Base-by-base conservation (phyloP, 2,329 filamentous ascomycete species). In the Xylaria sp. region DNA sequence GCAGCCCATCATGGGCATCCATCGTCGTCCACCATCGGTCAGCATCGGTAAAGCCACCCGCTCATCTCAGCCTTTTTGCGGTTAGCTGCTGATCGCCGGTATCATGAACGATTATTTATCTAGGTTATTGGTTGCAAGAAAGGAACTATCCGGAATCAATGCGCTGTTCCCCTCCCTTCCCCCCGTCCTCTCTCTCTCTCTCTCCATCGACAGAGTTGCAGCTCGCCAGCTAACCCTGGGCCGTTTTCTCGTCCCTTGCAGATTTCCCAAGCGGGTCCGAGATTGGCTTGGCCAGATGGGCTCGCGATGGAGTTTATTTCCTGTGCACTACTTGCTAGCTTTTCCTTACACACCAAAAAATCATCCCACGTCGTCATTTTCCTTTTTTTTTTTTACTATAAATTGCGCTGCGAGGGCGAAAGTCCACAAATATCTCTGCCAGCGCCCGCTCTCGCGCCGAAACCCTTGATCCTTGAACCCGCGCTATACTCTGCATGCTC, bases 1-100 rank as follows among this genome's bases (percentile, higher is more conserved):
- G n/a, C n/a, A n/a, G n/a, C n/a, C n/a, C n/a, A n/a, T n/a, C n/a
- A n/a, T n/a, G n/a, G n/a, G n/a, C n/a, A n/a, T 34, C 38, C 22
- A 55, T 55, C 50, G 38, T 46, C 48, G 16, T 50, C 22, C 39
- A 48, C 49, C 39, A 42, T 50, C 34, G 26, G 24, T 48, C 56
- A 56, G 50, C 52, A 42, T 55, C 58, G 58, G 58, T 61, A 55
- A 57, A 48, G 57, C 58, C 49, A 61, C 58, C n/a, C 58, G 58
- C 58, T 57, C 42, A 52, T 59, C 52, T 26, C 20, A 40, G 16
- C 44, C 42, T 24, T 40, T 45, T 43, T 46, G 29, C 29, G 29
- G 24, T 44, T 38, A 37, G 21, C 42, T 3, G 57, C 50, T 44
- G 48, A 56, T 56, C 54, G 39, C 39, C 16, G 43, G 37, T 34